These are phyloP conservation scores for Fusarium veterinarium DNA, from an alignment of 2,329 filamentous ascomycete genomes.

Conservation along the genomic window DNA sequence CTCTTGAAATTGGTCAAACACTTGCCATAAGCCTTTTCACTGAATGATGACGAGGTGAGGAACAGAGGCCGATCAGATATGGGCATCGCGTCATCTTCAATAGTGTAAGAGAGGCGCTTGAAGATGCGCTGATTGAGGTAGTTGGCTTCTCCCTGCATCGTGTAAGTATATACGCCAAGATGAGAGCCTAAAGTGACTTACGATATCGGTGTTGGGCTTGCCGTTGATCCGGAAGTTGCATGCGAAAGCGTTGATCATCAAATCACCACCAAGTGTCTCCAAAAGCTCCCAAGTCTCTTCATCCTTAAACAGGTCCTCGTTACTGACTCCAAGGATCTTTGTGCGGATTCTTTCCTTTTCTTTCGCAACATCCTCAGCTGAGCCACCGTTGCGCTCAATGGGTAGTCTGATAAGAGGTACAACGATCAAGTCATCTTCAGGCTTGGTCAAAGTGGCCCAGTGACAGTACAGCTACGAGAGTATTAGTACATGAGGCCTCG, in stretches of 20 bases:
- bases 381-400: not conserved
- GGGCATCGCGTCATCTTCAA: not conserved
- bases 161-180: fast-evolving
- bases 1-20: not conserved
- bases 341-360: not conserved
- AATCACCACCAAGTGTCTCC: not conserved
- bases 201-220: not conserved
- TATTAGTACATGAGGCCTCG: not conserved
- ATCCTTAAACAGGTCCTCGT: not conserved
- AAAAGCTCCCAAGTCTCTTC: not conserved
- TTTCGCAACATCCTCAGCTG: not conserved
- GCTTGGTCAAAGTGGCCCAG: not conserved
- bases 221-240: not conserved
- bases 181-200: not conserved
- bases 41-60: not conserved
- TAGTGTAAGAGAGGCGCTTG: not conserved
- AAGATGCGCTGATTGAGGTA: not conserved
- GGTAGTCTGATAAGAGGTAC: not conserved
- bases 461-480: not conserved
- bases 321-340: not conserved
- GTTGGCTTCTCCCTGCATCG: not conserved
- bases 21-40: not conserved
- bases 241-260: not conserved
- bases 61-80: not conserved
- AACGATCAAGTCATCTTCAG: not conserved